Percentiles rank a stretch among this genome's conserved stretches.
phyloP scores from a whole-genome alignment of 2,329 filamentous ascomycete genomes.

The Helicocarpus griseus region DNA sequence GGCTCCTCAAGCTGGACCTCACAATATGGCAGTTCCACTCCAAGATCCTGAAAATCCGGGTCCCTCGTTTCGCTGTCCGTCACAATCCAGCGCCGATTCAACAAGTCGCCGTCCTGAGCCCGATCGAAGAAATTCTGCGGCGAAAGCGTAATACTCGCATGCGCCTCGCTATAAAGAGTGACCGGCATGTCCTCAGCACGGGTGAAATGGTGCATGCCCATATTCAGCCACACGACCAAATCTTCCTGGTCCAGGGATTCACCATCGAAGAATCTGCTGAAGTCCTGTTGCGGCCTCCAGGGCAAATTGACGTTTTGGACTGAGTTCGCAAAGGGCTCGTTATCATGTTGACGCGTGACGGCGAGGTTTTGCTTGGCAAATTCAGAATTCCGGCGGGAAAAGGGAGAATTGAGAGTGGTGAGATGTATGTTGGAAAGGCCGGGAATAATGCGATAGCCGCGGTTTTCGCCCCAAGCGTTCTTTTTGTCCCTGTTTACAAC shows the following conservation, averaged over 20 bases:
- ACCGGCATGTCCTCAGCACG: slow-evolving; percentile 46
- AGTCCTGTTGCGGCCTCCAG: slow-evolving; percentile 25
- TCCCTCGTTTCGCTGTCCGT: slow-evolving; percentile 15
- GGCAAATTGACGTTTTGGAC: slow-evolving; percentile 7
- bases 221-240: slow-evolving; percentile 43
- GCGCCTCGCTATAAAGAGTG: slow-evolving; percentile 30
- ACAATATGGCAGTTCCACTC: slow-evolving; percentile 23
- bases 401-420: slow-evolving; percentile 41
- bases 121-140: slow-evolving; percentile 12
- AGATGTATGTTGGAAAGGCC: slow-evolving; percentile 31
- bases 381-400: slow-evolving; percentile 35
- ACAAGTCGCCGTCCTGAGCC: slow-evolving; percentile 26
- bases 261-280: slow-evolving; percentile 35
- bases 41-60: slow-evolving; percentile 23
- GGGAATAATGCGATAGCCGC: slow-evolving; percentile 30
- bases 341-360: slow-evolving; percentile 26
- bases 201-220: slow-evolving; percentile 51
- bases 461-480: slow-evolving; percentile 44
- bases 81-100: slow-evolving; percentile 26
- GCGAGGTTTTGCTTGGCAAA: slow-evolving; percentile 46
- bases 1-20: slow-evolving; percentile 11
- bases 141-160: neutral
- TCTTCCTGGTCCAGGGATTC: slow-evolving; percentile 35
- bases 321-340: slow-evolving; percentile 10
- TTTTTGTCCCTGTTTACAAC: slow-evolving; percentile 43